Evolutionary conservation across 1,139 yeast genomes (phyloP).

Genomic region (Candida sp.): DNA sequence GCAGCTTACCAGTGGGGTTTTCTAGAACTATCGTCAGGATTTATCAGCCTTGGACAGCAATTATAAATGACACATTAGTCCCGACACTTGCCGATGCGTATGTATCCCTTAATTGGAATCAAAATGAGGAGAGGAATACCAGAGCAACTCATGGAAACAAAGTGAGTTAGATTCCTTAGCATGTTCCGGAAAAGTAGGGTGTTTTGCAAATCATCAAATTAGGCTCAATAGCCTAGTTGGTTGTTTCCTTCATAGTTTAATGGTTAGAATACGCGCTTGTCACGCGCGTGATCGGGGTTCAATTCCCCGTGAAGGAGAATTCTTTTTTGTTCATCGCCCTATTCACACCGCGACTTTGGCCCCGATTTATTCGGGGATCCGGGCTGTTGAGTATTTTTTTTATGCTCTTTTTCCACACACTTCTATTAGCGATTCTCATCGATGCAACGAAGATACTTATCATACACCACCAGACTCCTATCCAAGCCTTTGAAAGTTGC

Average conservation of each 20-base stretch:
- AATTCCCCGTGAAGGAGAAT: slow-evolving; percentile 2
- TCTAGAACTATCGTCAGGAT: no score
- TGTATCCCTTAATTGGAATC: no score
- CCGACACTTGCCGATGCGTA: no score
- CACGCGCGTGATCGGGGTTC: slow-evolving; percentile 7
- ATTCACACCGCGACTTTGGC: background rate
- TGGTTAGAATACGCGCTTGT: slow-evolving; percentile 7
- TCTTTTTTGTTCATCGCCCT: background rate
- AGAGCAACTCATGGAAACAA: no score
- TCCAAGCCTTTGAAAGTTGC: slow-evolving; percentile 50
- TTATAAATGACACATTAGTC: no score
- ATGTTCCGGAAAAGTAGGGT: background rate
- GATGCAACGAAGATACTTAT: slow-evolving; percentile 10
- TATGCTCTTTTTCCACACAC: background rate
- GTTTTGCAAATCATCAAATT: background rate
- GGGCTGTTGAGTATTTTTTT: background rate
- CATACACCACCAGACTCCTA: slow-evolving; percentile 7
- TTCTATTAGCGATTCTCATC: background rate
- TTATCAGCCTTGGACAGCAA: no score
- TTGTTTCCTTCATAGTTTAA: slow-evolving; percentile 4
- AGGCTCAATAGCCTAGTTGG: slow-evolving; percentile 1
- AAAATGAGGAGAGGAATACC: no score
- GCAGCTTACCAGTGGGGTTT: no score
- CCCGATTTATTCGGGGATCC: background rate
- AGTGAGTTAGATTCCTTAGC: background rate